Percentiles rank a stretch among this genome's conserved stretches.
These are phyloP conservation scores for Rhizoctonia solani DNA, from an alignment of 1,284 basidiomycete species.

Conservation along the genomic window DNA sequence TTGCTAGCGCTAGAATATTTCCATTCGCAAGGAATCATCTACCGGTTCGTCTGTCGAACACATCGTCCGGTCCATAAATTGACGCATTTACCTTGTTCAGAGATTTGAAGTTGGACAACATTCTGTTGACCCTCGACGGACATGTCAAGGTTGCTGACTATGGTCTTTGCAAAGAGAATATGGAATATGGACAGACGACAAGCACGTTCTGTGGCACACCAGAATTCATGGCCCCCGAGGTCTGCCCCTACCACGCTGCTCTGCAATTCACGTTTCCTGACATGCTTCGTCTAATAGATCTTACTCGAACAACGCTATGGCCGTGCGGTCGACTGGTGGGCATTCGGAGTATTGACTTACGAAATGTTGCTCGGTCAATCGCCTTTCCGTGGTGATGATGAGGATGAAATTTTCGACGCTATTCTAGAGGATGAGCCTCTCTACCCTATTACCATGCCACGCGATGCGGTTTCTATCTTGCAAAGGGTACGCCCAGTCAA, in stretches of 20 bases:
- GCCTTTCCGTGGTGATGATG: constrained; percentile 98
- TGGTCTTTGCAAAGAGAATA: constrained; percentile 98
- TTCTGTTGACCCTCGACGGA: constrained; percentile 93
- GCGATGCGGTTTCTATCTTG: constrained; percentile 93
- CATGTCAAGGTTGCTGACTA: constrained; percentile 99
- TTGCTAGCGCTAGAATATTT: constrained; percentile 97
- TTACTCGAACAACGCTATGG: constrained; percentile 97
- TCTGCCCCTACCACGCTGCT: constrained; percentile 45
- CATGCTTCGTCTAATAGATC: constrained; percentile 60
- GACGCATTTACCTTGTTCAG: constrained; percentile 50
- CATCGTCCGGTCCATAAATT: background rate
- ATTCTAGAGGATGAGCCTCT: constrained; percentile 98
- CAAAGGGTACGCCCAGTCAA: constrained; percentile 69
- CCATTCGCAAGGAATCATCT: constrained; percentile 96
- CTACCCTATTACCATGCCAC: constrained; percentile 99
- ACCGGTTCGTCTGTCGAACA: constrained; percentile 57
- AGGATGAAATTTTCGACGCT: constrained; percentile 99
- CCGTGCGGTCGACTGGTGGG: constrained; percentile 99
- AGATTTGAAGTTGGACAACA: constrained; percentile 98
- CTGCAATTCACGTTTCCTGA: background rate
- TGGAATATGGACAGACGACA: constrained; percentile 97
- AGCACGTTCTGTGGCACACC: constrained; percentile 99
- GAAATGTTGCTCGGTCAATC: constrained; percentile 99
- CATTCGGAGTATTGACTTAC: constrained; percentile 97
- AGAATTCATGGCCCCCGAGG: constrained; percentile 99